These are phyloP conservation scores for Geotrichum europaeum DNA, from an alignment of 1,139 yeast genomes.

Conservation along the genomic window DNA sequence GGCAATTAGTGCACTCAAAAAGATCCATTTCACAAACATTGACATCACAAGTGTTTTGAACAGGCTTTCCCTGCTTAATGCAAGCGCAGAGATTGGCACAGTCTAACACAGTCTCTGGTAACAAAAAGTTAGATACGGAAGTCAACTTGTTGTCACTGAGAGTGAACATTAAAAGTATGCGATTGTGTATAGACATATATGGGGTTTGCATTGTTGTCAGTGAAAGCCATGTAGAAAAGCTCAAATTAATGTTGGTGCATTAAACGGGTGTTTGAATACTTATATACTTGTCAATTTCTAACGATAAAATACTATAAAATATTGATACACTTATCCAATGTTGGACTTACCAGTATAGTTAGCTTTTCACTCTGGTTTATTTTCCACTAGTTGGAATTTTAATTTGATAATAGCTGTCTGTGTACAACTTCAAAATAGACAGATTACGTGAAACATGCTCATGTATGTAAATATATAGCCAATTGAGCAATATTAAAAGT, in stretches of 20 bases:
- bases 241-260: not conserved
- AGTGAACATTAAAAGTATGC: conserved; percentile 4
- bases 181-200: conserved; percentile 7
- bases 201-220: not conserved
- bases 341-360: not conserved
- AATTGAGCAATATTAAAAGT: not conserved
- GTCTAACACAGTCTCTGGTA: not conserved
- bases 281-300: not conserved
- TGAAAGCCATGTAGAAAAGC: not conserved
- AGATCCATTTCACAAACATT: not conserved
- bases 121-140: not conserved
- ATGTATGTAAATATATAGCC: not conserved
- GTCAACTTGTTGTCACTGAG: conserved; percentile 1
- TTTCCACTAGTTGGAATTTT: not conserved
- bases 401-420: not conserved
- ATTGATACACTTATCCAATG: not conserved
- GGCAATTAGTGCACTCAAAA: not conserved
- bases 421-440: not conserved
- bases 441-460: not conserved
- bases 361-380: not conserved
- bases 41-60: not conserved
- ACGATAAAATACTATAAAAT: not conserved
- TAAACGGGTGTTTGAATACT: not conserved
- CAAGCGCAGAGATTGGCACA: not conserved
- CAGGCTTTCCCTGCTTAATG: not conserved